phyloP scores from a whole-genome alignment of 768 basidiomycete genomes.

The Galerina sulciceps region DNA sequence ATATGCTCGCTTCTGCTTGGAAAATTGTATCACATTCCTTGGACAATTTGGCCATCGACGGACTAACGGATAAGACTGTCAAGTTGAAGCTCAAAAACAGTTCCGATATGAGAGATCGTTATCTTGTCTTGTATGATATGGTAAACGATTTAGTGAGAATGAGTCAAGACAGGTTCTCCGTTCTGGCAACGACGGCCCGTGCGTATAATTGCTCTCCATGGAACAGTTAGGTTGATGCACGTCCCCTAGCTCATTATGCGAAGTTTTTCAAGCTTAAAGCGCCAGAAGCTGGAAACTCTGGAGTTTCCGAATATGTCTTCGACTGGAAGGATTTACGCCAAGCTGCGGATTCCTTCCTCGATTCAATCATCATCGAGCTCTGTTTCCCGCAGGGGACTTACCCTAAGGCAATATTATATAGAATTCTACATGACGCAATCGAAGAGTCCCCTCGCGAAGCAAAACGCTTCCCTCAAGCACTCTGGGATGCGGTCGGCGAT shows the following conservation, averaged over 20 bases:
- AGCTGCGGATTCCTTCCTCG: slow-evolving; percentile 77
- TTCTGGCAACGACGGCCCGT: slow-evolving; percentile 75
- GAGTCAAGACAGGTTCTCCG: slow-evolving; percentile 66
- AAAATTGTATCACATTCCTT: slow-evolving; percentile 67
- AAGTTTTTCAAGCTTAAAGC: slow-evolving; percentile 69
- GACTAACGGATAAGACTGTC: slow-evolving; percentile 56
- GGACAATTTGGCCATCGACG: slow-evolving; percentile 55
- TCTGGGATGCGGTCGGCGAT: slow-evolving; percentile 86
- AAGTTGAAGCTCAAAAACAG: slow-evolving; percentile 59
- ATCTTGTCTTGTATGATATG: slow-evolving; percentile 68
- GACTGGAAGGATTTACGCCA: slow-evolving; percentile 65
- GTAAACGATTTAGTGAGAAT: slow-evolving; percentile 62
- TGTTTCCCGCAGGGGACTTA: slow-evolving; percentile 75
- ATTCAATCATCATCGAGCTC: slow-evolving; percentile 83
- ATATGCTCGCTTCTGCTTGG: slow-evolving; percentile 86
- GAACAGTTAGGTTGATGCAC: neutral
- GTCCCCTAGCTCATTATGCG: slow-evolving; percentile 64
- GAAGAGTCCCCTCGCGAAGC: slow-evolving; percentile 76
- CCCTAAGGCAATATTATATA: slow-evolving; percentile 67
- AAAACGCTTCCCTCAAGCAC: slow-evolving; percentile 74
- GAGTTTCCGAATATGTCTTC: slow-evolving; percentile 62
- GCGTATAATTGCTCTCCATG: slow-evolving; percentile 27
- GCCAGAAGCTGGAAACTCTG: slow-evolving; percentile 36
- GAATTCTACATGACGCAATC: slow-evolving; percentile 71
- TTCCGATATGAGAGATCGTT: slow-evolving; percentile 54